Conservation (phyloP, 352 stramenopile genomes). For the Phytophthora idaei region DNA sequence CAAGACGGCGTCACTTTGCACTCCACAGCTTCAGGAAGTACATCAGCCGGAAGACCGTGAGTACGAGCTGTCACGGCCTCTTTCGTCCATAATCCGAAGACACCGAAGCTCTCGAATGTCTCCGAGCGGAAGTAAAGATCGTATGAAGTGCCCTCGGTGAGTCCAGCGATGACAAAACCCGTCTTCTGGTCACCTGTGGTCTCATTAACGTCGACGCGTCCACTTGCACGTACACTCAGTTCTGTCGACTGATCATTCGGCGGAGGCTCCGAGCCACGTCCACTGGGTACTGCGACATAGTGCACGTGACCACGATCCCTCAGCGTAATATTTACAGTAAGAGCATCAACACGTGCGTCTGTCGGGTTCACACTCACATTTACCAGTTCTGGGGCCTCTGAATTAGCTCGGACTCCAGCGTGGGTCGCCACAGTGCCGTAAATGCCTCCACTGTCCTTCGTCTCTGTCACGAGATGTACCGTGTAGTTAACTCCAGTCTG, state of each 20-base stretch:
- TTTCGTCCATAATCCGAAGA: slow-evolving; percentile 64
- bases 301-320: slow-evolving; percentile 63
- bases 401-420: slow-evolving; percentile 56
- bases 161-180: slow-evolving; percentile 52
- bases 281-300: slow-evolving; percentile 58
- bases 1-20: slow-evolving; percentile 55
- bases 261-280: slow-evolving; percentile 15
- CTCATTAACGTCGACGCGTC: slow-evolving; percentile 33
- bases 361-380: slow-evolving; percentile 49
- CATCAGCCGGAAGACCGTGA: slow-evolving; percentile 65
- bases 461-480: slow-evolving; percentile 79
- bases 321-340: slow-evolving; percentile 60
- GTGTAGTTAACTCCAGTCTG: slow-evolving; percentile 66
- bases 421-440: slow-evolving; percentile 75
- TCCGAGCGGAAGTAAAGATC: slow-evolving; percentile 78
- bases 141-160: slow-evolving; percentile 66
- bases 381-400: slow-evolving; percentile 40
- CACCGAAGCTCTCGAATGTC: slow-evolving; percentile 73
- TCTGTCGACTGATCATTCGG: slow-evolving; percentile 28
- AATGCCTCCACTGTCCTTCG: slow-evolving; percentile 63
- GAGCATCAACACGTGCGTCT: slow-evolving; percentile 69
- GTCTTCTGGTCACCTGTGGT: slow-evolving; percentile 18
- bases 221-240: slow-evolving; percentile 31
- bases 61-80: slow-evolving; percentile 56
- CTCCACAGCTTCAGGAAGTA: slow-evolving; percentile 63